Evolutionary conservation across 495 filamentous ascomycete species (phyloP).

Genomic region (Penicillium malachiteum): DNA sequence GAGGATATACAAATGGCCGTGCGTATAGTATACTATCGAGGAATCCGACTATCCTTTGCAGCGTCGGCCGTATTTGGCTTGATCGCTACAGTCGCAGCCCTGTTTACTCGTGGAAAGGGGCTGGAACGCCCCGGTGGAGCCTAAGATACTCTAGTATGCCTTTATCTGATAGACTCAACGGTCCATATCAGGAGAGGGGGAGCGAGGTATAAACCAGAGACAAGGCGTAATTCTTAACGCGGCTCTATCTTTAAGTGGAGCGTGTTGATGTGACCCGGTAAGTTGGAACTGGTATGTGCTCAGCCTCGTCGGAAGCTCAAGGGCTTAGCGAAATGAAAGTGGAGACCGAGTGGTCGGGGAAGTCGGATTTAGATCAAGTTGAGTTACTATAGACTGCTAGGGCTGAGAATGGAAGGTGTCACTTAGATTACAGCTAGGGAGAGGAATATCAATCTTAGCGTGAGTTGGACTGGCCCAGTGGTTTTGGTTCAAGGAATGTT

Average conservation of each 20-base stretch:
- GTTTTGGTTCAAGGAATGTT: neutral
- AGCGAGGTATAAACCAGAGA: neutral
- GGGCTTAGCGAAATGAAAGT: neutral
- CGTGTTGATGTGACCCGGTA: neutral
- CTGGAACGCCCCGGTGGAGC: slow-evolving; percentile 25
- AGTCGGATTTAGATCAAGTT: neutral
- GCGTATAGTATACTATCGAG: slow-evolving; percentile 58
- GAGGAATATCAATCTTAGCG: neutral
- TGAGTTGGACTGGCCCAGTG: neutral
- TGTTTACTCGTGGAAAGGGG: slow-evolving; percentile 51
- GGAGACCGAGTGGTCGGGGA: neutral
- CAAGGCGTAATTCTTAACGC: neutral
- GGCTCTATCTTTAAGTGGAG: neutral
- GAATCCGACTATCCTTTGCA: slow-evolving; percentile 54
- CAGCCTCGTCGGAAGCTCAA: neutral
- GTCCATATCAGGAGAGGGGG: neutral
- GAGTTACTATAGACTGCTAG: neutral
- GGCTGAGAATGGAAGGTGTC: neutral
- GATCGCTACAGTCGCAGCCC: slow-evolving; percentile 48
- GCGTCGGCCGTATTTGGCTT: slow-evolving; percentile 52
- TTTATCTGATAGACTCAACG: neutral
- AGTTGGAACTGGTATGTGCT: neutral
- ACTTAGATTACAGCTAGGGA: neutral
- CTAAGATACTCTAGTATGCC: slow-evolving; percentile 1
- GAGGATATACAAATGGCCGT: slow-evolving; percentile 60